A percentile compares a stretch with the other conserved stretches of the same genome.
phyloP scores from a whole-genome alignment of 345 rosid species.

The Hirschfeldia incana region DNA sequence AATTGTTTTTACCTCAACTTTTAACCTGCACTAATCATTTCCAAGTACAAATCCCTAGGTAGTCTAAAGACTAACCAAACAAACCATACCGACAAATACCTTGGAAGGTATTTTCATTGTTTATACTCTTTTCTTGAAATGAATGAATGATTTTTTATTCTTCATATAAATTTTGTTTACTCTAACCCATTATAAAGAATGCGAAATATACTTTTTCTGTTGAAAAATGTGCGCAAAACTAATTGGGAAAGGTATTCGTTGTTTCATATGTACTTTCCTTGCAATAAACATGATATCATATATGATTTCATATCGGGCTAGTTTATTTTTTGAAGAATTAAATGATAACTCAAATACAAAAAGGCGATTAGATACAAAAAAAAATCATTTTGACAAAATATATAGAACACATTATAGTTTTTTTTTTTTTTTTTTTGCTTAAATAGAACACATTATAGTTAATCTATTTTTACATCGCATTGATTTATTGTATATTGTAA shows the following conservation, averaged over 20 bases:
- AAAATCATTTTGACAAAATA: no score
- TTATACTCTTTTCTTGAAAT: neutral
- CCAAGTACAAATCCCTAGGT: constrained; percentile 36
- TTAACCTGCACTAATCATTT: constrained; percentile 34
- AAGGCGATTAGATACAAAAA: neutral
- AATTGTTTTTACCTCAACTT: constrained; percentile 38
- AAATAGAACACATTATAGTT: neutral
- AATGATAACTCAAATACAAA: neutral
- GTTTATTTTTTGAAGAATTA: no score
- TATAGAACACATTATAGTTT: neutral
- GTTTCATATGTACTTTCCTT: neutral
- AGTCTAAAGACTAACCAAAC: constrained; percentile 8
- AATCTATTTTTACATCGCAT: neutral
- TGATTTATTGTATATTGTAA: no score
- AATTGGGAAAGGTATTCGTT: constrained; percentile 2
- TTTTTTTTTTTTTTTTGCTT: no score
- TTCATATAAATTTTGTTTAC: neutral
- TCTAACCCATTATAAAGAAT: neutral
- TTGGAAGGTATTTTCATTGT: constrained; percentile 4
- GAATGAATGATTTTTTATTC: neutral
- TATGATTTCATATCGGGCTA: neutral
- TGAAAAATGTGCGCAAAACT: neutral
- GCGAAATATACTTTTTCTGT: neutral
- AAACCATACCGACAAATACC: constrained; percentile 33
- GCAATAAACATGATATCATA: neutral